phyloP scores from a whole-genome alignment of 306 rosid genomes.

The Begonia masoniana region DNA sequence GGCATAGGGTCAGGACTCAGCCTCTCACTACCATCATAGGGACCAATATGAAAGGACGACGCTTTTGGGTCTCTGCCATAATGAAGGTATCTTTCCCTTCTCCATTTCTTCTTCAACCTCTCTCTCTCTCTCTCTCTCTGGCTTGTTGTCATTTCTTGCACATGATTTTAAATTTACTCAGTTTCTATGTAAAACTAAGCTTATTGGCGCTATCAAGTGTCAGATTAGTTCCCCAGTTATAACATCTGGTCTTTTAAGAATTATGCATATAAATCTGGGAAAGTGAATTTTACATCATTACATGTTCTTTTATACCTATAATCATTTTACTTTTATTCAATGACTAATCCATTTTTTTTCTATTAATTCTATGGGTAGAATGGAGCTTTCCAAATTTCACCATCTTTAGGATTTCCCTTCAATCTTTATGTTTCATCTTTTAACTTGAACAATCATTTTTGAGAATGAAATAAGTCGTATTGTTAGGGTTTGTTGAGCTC shows the following conservation, averaged over 20 bases:
- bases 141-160: neutral
- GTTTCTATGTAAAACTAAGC: neutral
- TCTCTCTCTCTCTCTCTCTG: constrained; percentile 1
- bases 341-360: too few relatives aligned
- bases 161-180: neutral
- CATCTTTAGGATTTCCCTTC: too few relatives aligned
- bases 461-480: too few relatives aligned
- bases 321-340: too few relatives aligned
- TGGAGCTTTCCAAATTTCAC: too few relatives aligned
- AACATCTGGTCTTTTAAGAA: neutral
- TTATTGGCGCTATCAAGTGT: neutral
- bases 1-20: constrained; percentile 53
- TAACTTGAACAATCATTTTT: too few relatives aligned
- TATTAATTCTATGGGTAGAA: too few relatives aligned
- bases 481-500: too few relatives aligned
- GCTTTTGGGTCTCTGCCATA: constrained; percentile 76
- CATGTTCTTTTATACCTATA: too few relatives aligned
- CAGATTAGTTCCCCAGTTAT: neutral
- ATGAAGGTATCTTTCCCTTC: constrained; percentile 41
- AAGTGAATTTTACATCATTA: too few relatives aligned
- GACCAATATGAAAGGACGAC: constrained; percentile 57
- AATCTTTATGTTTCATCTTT: too few relatives aligned
- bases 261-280: neutral
- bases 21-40: constrained; percentile 72
- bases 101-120: neutral